These are phyloP conservation scores for Populus davidiana DNA, from an alignment of 345 rosid species.

Conservation along the genomic window DNA sequence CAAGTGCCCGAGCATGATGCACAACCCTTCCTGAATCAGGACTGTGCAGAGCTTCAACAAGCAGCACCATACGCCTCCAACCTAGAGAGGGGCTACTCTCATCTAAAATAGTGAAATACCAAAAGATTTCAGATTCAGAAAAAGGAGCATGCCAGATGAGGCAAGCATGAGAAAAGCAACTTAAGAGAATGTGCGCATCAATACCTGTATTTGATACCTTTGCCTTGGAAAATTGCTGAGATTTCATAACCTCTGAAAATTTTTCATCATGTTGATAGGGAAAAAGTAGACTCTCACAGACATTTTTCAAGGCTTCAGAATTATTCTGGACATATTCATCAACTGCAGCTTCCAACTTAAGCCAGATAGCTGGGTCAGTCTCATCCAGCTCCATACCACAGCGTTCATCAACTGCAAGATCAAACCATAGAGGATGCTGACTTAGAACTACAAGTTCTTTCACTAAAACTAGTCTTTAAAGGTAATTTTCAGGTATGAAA, in stretches of 20 bases:
- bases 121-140: constrained; percentile 22
- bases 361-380: constrained; percentile 97
- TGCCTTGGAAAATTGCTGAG: constrained; percentile 35
- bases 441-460: constrained; percentile 14
- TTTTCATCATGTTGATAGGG: constrained; percentile 80
- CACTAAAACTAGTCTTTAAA: background rate
- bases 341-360: constrained; percentile 78
- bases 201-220: constrained; percentile 49
- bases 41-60: constrained; percentile 88
- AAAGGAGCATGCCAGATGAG: constrained; percentile 9
- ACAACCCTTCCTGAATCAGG: constrained; percentile 76
- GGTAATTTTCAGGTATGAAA: constrained; percentile 1
- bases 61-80: constrained; percentile 92
- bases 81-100: constrained; percentile 74
- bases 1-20: constrained; percentile 90
- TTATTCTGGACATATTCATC: constrained; percentile 73
- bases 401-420: constrained; percentile 80
- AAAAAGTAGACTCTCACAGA: constrained; percentile 65
- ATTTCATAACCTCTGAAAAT: constrained; percentile 53
- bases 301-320: constrained; percentile 64
- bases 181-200: background rate
- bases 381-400: constrained; percentile 98
- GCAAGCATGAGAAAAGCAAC: background rate
- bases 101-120: constrained; percentile 37
- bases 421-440: constrained; percentile 13